A percentile compares a stretch with the other conserved stretches of the same genome.
Evolutionary conservation across 306 rosid genomes (phyloP).

Genomic region (Albizia julibrissin): DNA sequence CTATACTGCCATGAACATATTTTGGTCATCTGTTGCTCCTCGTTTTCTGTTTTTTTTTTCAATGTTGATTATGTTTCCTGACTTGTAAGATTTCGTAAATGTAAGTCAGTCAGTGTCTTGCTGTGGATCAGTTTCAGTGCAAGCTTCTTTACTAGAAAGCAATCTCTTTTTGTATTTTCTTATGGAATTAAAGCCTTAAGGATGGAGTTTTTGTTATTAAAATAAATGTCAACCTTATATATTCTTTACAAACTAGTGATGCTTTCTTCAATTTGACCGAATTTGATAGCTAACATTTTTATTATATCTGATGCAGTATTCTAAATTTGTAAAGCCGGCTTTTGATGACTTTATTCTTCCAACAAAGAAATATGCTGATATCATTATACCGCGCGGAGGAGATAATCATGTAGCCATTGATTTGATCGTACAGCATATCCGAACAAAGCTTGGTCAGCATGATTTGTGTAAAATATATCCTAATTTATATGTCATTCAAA

Average conservation of each 20-base stretch:
- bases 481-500: conserved; percentile 84
- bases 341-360: conserved; percentile 98
- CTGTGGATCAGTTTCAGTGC: conserved; percentile 18
- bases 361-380: conserved; percentile 97
- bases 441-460: conserved; percentile 98
- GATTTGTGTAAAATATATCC: conserved; percentile 99
- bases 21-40: background rate
- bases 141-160: conserved; percentile 17
- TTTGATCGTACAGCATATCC: conserved; percentile 97
- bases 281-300: conserved; percentile 29
- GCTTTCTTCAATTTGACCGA: conserved; percentile 17
- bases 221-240: conserved; percentile 4
- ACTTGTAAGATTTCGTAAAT: conserved; percentile 24
- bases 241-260: conserved; percentile 2
- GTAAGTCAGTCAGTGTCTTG: conserved; percentile 3
- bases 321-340: conserved; percentile 98
- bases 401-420: conserved; percentile 97
- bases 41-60: background rate
- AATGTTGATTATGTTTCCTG: conserved; percentile 15
- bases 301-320: conserved; percentile 67
- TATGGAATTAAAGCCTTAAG: conserved; percentile 25
- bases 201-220: conserved; percentile 1
- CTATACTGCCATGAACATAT: background rate
- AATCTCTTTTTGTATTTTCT: conserved; percentile 1
- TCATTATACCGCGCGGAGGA: conserved; percentile 97